Conservation (phyloP, 2,329 filamentous ascomycete species). For the Aspergillus versicolor region DNA sequence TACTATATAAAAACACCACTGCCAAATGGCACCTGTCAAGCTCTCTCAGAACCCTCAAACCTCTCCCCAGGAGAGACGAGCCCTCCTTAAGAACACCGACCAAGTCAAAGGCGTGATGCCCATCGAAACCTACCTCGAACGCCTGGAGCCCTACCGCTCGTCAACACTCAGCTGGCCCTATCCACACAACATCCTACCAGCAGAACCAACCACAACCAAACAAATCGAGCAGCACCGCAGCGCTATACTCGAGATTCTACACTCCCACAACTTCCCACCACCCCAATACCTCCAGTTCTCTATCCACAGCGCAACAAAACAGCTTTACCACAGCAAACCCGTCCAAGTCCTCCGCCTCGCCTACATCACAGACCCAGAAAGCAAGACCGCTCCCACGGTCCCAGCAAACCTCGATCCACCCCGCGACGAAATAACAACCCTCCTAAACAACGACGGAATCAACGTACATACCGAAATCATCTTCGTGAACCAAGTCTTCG, state of each 20-base stretch:
- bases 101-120: neutral
- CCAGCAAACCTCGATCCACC: neutral
- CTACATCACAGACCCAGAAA: neutral
- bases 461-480: neutral
- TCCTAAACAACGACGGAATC: neutral
- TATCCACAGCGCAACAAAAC: neutral
- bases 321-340: neutral
- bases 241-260: neutral
- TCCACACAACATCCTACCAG: neutral
- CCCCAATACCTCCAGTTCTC: neutral
- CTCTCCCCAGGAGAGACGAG: neutral
- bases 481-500: neutral
- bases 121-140: neutral
- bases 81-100: neutral
- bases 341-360: neutral
- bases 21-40: neutral
- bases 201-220: neutral
- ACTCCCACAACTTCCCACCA: neutral
- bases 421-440: neutral
- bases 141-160: neutral
- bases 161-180: neutral
- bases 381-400: rapidly evolving
- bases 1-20: no score
- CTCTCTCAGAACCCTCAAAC: no score
- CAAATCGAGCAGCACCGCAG: neutral